phyloP scores from a whole-genome alignment of 1,284 basidiomycete genomes.

The Kalmanozyma brasiliensis region DNA sequence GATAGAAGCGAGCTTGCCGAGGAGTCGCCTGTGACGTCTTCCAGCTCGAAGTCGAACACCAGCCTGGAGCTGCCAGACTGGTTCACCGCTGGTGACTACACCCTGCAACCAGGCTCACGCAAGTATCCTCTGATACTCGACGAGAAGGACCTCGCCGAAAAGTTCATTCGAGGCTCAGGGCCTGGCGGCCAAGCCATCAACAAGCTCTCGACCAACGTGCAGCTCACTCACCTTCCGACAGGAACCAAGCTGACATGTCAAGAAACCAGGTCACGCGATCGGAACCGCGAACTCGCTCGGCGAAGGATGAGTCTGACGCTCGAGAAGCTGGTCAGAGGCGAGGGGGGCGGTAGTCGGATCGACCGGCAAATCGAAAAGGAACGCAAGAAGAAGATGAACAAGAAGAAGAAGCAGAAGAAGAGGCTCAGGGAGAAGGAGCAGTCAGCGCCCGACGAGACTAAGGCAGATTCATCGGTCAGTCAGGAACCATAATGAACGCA shows the following conservation, averaged over 20 bases:
- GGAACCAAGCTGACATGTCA: conserved; percentile 60
- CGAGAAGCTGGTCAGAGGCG: conserved; percentile 49
- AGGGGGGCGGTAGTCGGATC: conserved; percentile 39
- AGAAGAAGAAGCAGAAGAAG: conserved; percentile 58
- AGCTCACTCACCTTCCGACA: conserved; percentile 58
- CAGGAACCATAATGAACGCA: not conserved
- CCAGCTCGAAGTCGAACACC: conserved; percentile 1
- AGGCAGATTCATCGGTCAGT: not conserved
- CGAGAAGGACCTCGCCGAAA: conserved; percentile 58
- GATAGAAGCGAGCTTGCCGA: conserved; percentile 7
- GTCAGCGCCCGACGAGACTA: not conserved
- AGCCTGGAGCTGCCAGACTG: conserved; percentile 39
- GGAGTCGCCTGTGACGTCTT: not conserved
- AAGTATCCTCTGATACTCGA: conserved; percentile 61
- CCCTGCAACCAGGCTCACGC: conserved; percentile 47
- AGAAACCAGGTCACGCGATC: conserved; percentile 53
- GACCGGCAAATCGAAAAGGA: conserved; percentile 52
- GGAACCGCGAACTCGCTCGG: conserved; percentile 57
- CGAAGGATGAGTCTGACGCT: conserved; percentile 53
- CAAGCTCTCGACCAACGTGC: conserved; percentile 61
- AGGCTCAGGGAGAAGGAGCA: conserved; percentile 22
- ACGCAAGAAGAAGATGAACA: conserved; percentile 48
- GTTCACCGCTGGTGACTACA: conserved; percentile 54
- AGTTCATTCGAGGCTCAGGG: conserved; percentile 64
- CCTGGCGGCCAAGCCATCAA: conserved; percentile 67